These are phyloP conservation scores for Atalantia buxifolia DNA, from an alignment of 345 rosid species.

Conservation along the genomic window DNA sequence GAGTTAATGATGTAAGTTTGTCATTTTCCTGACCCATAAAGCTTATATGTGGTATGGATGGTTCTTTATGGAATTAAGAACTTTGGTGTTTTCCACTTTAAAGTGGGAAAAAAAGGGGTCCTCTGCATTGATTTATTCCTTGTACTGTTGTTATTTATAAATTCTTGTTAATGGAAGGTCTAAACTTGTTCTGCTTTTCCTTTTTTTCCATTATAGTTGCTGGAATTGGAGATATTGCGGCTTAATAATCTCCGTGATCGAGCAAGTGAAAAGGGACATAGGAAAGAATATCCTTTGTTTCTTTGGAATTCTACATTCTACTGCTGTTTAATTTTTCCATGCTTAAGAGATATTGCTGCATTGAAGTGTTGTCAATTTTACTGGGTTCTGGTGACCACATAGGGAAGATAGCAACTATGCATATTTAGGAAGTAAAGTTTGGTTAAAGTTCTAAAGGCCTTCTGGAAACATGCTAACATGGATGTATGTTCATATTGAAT, in stretches of 20 bases:
- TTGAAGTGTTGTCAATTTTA: neutral
- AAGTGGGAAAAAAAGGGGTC: too few relatives aligned
- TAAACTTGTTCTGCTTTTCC: neutral
- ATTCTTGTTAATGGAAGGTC: neutral
- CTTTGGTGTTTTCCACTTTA: neutral
- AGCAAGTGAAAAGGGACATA: conserved; percentile 78
- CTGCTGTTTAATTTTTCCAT: neutral
- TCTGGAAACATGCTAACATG: too few relatives aligned
- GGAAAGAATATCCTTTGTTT: conserved; percentile 85
- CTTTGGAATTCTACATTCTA: conserved; percentile 16
- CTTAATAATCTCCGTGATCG: conserved; percentile 72
- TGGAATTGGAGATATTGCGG: conserved; percentile 66
- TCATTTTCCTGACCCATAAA: neutral
- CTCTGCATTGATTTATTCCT: neutral
- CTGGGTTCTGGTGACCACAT: neutral
- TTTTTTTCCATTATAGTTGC: conserved; percentile 39
- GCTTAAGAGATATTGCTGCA: neutral
- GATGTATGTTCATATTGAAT: neutral
- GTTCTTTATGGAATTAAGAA: neutral
- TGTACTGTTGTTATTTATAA: neutral
- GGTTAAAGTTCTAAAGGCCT: neutral
- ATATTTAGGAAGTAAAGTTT: neutral
- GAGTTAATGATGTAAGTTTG: conserved; percentile 62
- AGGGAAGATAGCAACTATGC: neutral
- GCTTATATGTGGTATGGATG: neutral